These are phyloP conservation scores for Penicillium sp. DNA, from an alignment of 2,329 filamentous ascomycete genomes.

Conservation along the genomic window DNA sequence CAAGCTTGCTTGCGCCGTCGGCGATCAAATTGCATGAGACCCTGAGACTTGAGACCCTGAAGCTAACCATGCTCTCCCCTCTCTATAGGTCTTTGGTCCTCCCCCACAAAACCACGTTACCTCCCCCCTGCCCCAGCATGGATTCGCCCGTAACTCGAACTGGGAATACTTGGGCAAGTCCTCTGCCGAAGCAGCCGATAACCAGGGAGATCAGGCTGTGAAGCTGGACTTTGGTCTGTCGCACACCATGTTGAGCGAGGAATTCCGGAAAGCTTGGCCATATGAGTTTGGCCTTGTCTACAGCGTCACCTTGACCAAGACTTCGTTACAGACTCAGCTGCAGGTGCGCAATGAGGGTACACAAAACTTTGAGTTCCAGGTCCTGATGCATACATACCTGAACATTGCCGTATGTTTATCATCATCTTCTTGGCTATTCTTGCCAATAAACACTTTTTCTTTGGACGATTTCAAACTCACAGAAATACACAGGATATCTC, in stretches of 20 bases:
- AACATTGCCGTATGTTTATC: slow-evolving; percentile 64
- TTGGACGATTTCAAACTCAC: not conserved
- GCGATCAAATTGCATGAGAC: not conserved
- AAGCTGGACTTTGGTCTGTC: slow-evolving; percentile 96
- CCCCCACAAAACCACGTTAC: slow-evolving; percentile 76
- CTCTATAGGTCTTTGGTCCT: slow-evolving; percentile 72
- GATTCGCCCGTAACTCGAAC: slow-evolving; percentile 82
- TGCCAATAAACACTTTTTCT: not conserved
- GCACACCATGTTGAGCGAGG: slow-evolving; percentile 66
- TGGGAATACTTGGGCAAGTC: slow-evolving; percentile 80
- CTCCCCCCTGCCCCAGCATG: slow-evolving; percentile 81
- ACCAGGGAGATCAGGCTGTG: slow-evolving; percentile 63
- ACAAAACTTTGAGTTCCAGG: slow-evolving; percentile 84
- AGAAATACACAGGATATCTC: slow-evolving; percentile 68
- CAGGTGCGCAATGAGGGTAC: slow-evolving; percentile 86
- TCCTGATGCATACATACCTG: slow-evolving; percentile 89
- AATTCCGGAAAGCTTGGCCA: slow-evolving; percentile 73
- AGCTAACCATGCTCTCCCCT: not conserved
- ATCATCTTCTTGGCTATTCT: not conserved
- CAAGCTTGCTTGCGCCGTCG: not conserved
- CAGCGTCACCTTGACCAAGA: slow-evolving; percentile 78
- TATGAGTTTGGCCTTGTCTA: slow-evolving; percentile 89
- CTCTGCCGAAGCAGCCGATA: slow-evolving; percentile 36
- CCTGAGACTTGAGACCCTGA: not conserved
- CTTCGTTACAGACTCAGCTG: slow-evolving; percentile 75